Conservation (phyloP, 768 basidiomycete species). For the Gautieria morchelliformis region DNA sequence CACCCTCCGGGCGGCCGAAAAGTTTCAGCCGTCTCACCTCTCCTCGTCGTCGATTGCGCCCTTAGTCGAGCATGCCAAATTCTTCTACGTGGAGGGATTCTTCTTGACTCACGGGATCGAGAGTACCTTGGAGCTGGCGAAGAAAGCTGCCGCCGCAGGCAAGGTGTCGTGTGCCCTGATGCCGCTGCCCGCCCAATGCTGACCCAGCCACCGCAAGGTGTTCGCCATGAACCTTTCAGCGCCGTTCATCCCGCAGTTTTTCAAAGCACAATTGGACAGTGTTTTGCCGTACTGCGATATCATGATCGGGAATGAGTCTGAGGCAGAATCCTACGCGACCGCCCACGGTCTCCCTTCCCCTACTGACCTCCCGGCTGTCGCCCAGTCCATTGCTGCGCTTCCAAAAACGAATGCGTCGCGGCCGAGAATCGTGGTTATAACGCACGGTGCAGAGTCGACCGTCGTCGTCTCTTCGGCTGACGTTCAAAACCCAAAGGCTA, state of each 20-base stretch:
- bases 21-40: constrained; percentile 76
- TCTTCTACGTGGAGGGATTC: constrained; percentile 93
- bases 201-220: constrained; percentile 34
- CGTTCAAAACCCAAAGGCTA: constrained; percentile 38
- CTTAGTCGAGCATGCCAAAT: constrained; percentile 69
- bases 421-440: constrained; percentile 80
- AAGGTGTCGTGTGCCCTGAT: constrained; percentile 46
- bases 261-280: constrained; percentile 69
- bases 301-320: constrained; percentile 92
- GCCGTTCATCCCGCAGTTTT: constrained; percentile 95
- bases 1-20: constrained; percentile 82
- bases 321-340: constrained; percentile 79
- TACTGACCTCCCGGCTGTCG: constrained; percentile 59
- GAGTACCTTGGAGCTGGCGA: constrained; percentile 61
- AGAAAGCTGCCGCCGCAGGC: constrained; percentile 61
- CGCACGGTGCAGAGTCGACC: constrained; percentile 78
- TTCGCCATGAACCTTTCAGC: constrained; percentile 93
- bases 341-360: constrained; percentile 60
- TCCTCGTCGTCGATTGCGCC: constrained; percentile 64
- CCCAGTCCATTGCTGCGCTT: constrained; percentile 61
- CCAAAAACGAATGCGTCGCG: constrained; percentile 69
- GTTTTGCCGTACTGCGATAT: constrained; percentile 81
- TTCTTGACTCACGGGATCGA: constrained; percentile 91
- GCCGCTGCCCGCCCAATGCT: not conserved
- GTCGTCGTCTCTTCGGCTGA: constrained; percentile 57